Evolutionary conservation across 2,329 filamentous ascomycete species (phyloP).

Genomic region (Fusarium heterosporum): DNA sequence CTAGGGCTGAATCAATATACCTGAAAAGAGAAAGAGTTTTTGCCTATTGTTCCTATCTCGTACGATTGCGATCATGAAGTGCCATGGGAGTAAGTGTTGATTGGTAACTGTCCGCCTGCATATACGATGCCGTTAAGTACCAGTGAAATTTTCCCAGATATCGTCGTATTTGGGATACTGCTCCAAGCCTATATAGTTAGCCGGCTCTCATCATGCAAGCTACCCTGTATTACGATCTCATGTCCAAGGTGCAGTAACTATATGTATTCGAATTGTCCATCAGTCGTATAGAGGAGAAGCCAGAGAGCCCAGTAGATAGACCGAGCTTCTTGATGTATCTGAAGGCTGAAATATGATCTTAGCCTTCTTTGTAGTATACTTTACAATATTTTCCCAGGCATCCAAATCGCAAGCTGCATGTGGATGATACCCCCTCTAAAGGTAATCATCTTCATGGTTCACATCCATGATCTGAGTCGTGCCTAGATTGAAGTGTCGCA

Average conservation of each 20-base stretch:
- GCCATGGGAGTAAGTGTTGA: not conserved
- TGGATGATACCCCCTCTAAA: not conserved
- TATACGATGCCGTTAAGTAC: not conserved
- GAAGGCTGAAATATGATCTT: too few relatives aligned
- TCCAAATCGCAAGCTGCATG: too few relatives aligned
- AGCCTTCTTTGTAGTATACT: too few relatives aligned
- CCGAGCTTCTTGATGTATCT: too few relatives aligned
- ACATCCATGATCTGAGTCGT: not conserved
- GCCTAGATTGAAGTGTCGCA: not conserved
- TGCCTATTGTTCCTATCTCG: not conserved
- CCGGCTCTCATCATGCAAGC: not conserved
- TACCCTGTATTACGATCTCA: not conserved
- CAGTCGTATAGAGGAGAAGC: not conserved
- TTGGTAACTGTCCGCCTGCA: not conserved
- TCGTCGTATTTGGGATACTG: not conserved
- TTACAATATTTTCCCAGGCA: too few relatives aligned
- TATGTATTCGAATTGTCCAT: not conserved
- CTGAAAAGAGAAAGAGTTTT: not conserved
- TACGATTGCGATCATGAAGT: not conserved
- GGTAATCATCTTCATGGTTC: not conserved
- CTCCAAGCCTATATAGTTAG: not conserved
- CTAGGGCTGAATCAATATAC: conserved; percentile 5
- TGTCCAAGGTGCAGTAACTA: not conserved
- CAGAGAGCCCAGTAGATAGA: not conserved
- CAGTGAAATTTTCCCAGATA: not conserved